Percentiles rank a stretch among this genome's conserved stretches.
These are phyloP conservation scores for Arthroderma sp. DNA, from an alignment of 2,329 filamentous ascomycete species.

Conservation along the genomic window DNA sequence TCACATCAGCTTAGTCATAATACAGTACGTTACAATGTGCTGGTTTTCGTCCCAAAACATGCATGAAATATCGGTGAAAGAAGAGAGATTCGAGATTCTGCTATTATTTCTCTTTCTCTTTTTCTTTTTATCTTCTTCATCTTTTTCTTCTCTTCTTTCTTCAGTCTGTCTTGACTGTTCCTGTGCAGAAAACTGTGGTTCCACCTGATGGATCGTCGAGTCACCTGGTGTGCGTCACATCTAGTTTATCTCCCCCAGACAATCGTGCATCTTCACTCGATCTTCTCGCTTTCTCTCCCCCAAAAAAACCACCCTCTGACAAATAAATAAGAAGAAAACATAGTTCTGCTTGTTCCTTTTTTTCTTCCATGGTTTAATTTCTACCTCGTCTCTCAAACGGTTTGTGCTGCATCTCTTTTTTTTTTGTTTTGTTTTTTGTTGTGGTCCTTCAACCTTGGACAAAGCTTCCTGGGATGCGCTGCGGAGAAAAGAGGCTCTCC, in stretches of 20 bases:
- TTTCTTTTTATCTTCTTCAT: not conserved
- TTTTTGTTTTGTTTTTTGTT: not conserved
- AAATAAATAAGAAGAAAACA: too few relatives aligned
- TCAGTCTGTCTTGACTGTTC: not conserved
- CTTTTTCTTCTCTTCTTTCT: not conserved
- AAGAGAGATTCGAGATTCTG: not conserved
- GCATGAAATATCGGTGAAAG: not conserved
- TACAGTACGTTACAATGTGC: too few relatives aligned
- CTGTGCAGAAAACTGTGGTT: conserved; percentile 1
- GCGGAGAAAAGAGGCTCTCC: too few relatives aligned
- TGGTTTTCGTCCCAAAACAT: not conserved
- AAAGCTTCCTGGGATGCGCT: too few relatives aligned
- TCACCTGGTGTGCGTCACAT: conserved; percentile 33
- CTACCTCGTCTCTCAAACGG: not conserved
- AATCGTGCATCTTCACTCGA: not conserved
- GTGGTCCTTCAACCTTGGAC: too few relatives aligned
- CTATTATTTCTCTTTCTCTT: not conserved
- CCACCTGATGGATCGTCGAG: conserved; percentile 22
- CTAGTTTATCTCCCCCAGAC: conserved; percentile 13
- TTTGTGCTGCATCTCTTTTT: not conserved
- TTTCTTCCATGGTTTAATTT: not conserved
- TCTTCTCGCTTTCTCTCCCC: not conserved
- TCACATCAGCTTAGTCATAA: too few relatives aligned
- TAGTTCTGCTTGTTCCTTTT: too few relatives aligned
- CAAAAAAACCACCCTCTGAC: not conserved